Base-by-base conservation (phyloP, 148 eudicot genomes). In the Vaccinium darrowii region DNA sequence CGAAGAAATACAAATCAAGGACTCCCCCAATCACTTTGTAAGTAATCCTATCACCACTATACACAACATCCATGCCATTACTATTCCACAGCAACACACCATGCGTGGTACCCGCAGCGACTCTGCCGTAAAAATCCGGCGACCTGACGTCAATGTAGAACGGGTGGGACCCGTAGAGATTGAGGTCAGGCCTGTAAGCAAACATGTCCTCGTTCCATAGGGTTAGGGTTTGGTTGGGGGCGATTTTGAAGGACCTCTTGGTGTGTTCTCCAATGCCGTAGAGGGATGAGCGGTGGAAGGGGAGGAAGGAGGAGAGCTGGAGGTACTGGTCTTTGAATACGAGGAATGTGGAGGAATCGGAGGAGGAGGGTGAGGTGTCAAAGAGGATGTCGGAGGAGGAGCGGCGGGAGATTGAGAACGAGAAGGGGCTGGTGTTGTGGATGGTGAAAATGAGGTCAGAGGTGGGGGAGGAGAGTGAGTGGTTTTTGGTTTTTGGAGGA, bases 201-300 rank as follows among this genome's bases (percentile, higher is more conserved):
- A 82, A 86, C 50, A 89, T 90, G 83, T 94, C 97, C 8, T 92
- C 89, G 65, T 89, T 87, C 99, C 98, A 96, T 0, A 96, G 83
- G 11, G 99, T 96, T 3, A 94, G 84, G 23, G 90, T 94, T 69
- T 93, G 94, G 83, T 96, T 90, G 27, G 83, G 95, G 71, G 88
- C 81, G 49, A 96, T 51, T 65, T 84, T 84, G 81, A 96, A 94
- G 0, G 90, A 88, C 77, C 86, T 83, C 86, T 93, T 94, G 33
- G 92, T 91, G 83, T 92, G 98, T 60, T 96, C 97, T 1, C 99
- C 99, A 16, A 96, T 89, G 79, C 99, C 97, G 36, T 91, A 96
- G 30, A 96, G 89, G 77, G 92, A 89, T 62, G 99, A 88, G 2
- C 86, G 83, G 2, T 43, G 21, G 60, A 85, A 52, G 3, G 99